Base-by-base conservation (phyloP, 768 basidiomycete genomes). In the Agaricus blazei region DNA sequence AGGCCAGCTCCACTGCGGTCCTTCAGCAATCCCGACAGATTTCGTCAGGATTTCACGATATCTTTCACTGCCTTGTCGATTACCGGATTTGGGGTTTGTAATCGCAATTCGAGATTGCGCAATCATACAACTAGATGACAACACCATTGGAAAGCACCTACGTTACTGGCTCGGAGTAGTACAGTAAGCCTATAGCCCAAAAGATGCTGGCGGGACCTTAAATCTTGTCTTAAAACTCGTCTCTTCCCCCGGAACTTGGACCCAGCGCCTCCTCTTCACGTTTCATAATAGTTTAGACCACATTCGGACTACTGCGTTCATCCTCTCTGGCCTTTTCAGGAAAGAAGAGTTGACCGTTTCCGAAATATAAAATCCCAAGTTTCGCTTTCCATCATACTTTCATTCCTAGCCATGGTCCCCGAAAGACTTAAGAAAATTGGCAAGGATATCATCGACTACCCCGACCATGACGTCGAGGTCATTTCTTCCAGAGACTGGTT, bases 401-500 rank as follows among this genome's bases (percentile, higher is more conserved):
- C n/a, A 7, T 24, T 27, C 34, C 19, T 42, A 28, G 27, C 52
- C 34, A 70, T 69, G 67, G 41, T 56, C 19, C 48, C 43, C 19
- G 48, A 28, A 8, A 29, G 72, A 28, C 72, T 70, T 23, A 84
- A 80, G 66, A 73, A 70, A 27, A 58, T 78, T 40, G 80, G 77
- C 28, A 88, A 88, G 69, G 76, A 74, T 46, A 58, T 83, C 42
- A 75, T 91, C 45, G 80, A 70, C 6, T 75, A 85, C 61, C 83
- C 85, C 7, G 85, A 88, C 52, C 71, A 82, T 7, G 64, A 67
- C 9, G 78, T 85, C 5, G 81, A 85, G 24, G 72, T 84, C 42
- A 72, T 90, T 45, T 79, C 85, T n/a, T 72, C 76, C 40, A 68
- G 70, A 7, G 78, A 86, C 48, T 92, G 81, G 72, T 47, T 85